Evolutionary conservation across 2,329 filamentous ascomycete genomes (phyloP), one percentile per base, ranked within the genome.

Genomic region (Epichloe coenophiala): DNA sequence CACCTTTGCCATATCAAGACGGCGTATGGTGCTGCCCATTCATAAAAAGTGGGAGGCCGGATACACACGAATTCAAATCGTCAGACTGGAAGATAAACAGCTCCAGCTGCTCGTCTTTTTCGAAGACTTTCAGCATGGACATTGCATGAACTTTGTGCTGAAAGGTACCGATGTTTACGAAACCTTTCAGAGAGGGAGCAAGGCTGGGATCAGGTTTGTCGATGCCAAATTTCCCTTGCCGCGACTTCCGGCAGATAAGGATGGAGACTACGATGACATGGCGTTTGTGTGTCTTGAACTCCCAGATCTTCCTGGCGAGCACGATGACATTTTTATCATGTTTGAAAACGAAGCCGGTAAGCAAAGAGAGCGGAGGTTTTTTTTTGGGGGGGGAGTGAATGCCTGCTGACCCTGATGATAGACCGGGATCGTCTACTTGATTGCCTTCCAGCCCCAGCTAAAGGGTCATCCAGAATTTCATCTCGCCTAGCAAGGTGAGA

Each of bases 11-110:
- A 95, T 95, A 56, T 83, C 89, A 1, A 81, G 89, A 33, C 81
- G 87, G 46, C 80, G 87, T 57, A 93, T 90, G 84, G 87, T 95
- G 12, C 88, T 95, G 15, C 88, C 88, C 0, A 91, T 95, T 57
- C 86, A 94, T 70, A 95, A 95, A 69, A 93, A 93, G 65, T 94
- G 88, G 87, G 88, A 94, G 62, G 86, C 89, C 2, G 80, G 76
- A n/a, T 77, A 76, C 38, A 87, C 87, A 8, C 81, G 90, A 37
- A 73, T 95, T 7, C 89, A 95, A 63, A 74, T 95, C 38, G 80
- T 95, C 37, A 61, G 59, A 50, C 75, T 81, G 56, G 83, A 84
- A 56, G 86, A 89, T 55, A 86, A 81, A 60, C 77, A 85, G 13
- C 68, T 86, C 21, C 88, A 95, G 64, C 71, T 96, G 33, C 70